Conservation (phyloP, 75 land plant genomes). For the Chamaecyparis obtusa region DNA sequence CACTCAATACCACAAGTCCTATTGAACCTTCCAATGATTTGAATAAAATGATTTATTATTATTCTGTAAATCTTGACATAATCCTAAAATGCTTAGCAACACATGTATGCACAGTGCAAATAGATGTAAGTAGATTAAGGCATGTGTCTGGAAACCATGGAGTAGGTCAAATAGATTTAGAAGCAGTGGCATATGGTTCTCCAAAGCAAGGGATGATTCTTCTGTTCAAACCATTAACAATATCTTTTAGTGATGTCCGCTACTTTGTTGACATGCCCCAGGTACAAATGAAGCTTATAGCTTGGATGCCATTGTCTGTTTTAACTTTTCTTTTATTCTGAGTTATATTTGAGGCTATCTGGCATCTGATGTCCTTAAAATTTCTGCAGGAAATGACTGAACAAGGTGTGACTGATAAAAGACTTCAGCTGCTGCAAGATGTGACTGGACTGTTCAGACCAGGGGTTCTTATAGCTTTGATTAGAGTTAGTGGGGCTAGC, state of each 20-base stretch:
- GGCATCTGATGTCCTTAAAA: neutral
- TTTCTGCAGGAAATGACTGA: slow-evolving; percentile 62
- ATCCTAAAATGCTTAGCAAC: neutral
- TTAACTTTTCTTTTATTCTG: neutral
- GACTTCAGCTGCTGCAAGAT: slow-evolving; percentile 51
- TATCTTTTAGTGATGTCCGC: slow-evolving; percentile 63
- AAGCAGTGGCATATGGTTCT: slow-evolving; percentile 32
- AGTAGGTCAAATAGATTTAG: slow-evolving; percentile 5
- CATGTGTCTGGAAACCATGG: neutral
- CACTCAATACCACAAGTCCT: neutral
- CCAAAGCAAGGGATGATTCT: slow-evolving; percentile 63
- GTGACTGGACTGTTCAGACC: slow-evolving; percentile 81
- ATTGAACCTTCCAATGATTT: no score
- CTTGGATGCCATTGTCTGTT: neutral
- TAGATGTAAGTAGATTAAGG: neutral
- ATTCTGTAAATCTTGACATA: neutral
- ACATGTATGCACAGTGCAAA: neutral
- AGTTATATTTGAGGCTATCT: neutral
- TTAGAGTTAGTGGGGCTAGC: slow-evolving; percentile 88
- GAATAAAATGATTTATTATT: neutral
- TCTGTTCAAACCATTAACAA: slow-evolving; percentile 64
- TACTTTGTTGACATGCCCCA: slow-evolving; percentile 92
- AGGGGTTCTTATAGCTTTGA: slow-evolving; percentile 76
- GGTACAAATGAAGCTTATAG: slow-evolving; percentile 25
- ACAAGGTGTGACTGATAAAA: slow-evolving; percentile 50